These are phyloP conservation scores for Chalaropsis thielavioides DNA, from an alignment of 2,329 filamentous ascomycete genomes.

Conservation along the genomic window DNA sequence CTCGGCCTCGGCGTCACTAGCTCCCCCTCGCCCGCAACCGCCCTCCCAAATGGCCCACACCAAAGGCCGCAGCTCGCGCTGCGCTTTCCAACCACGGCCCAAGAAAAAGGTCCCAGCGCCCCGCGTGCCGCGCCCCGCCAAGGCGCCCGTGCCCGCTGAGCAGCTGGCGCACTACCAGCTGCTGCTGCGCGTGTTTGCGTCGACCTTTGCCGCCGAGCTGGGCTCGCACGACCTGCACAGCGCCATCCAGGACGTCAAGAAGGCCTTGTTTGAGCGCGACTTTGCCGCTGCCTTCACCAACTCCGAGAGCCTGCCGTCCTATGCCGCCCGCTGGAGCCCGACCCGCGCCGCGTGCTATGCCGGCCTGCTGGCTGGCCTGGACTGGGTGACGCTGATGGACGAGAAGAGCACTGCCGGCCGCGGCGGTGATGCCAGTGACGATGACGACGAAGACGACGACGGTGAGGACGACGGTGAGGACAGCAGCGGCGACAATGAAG, in stretches of 20 bases:
- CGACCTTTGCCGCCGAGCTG: constrained; percentile 43
- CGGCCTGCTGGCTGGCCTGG: constrained; percentile 29
- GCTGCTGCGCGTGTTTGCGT: constrained; percentile 57
- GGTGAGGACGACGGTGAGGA: background rate
- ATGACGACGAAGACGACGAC: constrained; percentile 8
- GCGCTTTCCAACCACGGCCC: constrained; percentile 16
- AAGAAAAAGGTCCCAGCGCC: constrained; percentile 12
- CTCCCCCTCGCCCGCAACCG: background rate
- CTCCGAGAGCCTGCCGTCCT: constrained; percentile 59
- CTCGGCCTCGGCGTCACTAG: background rate
- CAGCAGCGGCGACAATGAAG: background rate
- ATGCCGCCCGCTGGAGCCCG: constrained; percentile 83
- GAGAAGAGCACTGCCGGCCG: background rate
- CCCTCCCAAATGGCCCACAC: constrained; percentile 11
- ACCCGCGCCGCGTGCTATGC: constrained; percentile 70
- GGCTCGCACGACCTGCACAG: constrained; percentile 33
- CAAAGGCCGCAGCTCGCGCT: constrained; percentile 17
- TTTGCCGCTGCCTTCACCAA: constrained; percentile 66
- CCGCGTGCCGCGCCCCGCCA: background rate
- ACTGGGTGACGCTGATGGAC: background rate
- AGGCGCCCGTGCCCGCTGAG: constrained; percentile 3
- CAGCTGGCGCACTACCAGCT: constrained; percentile 14
- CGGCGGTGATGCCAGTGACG: background rate
- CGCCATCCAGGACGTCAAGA: constrained; percentile 68
- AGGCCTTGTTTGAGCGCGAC: constrained; percentile 71